These are phyloP conservation scores for Candida vartiovaarae DNA, from an alignment of 805 yeast species.

Conservation along the genomic window DNA sequence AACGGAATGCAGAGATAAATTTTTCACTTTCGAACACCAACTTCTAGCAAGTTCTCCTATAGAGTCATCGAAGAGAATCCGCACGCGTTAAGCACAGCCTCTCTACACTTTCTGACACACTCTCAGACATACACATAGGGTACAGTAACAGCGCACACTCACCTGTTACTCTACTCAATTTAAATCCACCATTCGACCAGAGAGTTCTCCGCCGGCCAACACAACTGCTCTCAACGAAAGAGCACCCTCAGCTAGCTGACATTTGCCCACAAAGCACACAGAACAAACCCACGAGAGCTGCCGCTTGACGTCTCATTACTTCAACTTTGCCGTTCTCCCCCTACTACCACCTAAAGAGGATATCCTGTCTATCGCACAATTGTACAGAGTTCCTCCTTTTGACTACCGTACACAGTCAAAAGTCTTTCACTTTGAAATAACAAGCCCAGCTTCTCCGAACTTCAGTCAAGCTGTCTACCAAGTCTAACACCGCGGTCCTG, in stretches of 20 bases:
- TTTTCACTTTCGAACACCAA: too few species aligned
- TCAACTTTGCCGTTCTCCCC: too few species aligned
- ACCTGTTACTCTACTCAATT: background rate
- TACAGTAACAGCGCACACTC: background rate
- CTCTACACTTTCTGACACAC: too few species aligned
- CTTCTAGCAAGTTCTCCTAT: too few species aligned
- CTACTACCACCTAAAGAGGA: too few species aligned
- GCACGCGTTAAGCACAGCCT: too few species aligned
- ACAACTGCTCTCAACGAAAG: background rate
- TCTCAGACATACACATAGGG: too few species aligned
- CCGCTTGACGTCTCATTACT: constrained; percentile 33
- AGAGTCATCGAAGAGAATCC: too few species aligned
- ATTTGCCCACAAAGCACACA: background rate
- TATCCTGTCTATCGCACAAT: too few species aligned
- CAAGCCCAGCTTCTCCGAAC: background rate
- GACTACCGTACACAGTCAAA: background rate
- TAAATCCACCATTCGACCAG: background rate
- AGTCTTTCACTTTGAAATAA: background rate
- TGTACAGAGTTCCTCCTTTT: background rate
- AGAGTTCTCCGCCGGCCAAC: background rate
- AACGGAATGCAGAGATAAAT: too few species aligned
- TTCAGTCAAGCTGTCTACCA: constrained; percentile 16
- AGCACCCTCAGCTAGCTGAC: background rate
- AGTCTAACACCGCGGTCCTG: constrained; percentile 12
- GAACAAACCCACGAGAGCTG: constrained; percentile 39